Evolutionary conservation across 495 filamentous ascomycete genomes (phyloP).

Genomic region (Podospora australis): DNA sequence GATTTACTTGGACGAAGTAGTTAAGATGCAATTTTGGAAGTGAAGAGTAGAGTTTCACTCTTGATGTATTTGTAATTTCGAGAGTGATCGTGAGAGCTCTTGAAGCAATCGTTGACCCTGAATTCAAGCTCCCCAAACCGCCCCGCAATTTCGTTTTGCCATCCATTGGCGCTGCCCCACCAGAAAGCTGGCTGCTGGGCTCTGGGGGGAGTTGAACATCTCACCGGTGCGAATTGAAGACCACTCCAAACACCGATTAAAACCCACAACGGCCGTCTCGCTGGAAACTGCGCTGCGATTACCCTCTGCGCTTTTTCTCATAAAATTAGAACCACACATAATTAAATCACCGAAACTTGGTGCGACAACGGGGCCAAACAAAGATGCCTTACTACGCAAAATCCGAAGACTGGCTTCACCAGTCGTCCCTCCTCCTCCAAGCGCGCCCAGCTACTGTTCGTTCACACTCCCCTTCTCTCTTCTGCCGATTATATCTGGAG

Average conservation of each 20-base stretch:
- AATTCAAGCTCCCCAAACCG: neutral
- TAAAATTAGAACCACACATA: neutral
- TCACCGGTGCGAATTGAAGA: too few species aligned
- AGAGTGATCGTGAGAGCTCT: too few species aligned
- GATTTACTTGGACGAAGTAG: too few species aligned
- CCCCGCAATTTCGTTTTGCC: neutral
- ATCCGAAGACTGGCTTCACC: constrained; percentile 48
- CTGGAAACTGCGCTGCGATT: neutral
- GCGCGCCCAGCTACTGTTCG: constrained; percentile 43
- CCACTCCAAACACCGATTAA: too few species aligned
- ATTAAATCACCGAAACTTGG: constrained; percentile 1
- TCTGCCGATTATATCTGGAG: neutral
- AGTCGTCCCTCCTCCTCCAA: constrained; percentile 42
- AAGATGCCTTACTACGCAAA: constrained; percentile 48
- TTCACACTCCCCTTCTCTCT: constrained; percentile 4
- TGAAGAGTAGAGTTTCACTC: too few species aligned
- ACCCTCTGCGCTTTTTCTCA: neutral
- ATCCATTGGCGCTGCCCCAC: neutral
- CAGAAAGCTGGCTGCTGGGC: neutral
- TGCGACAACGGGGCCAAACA: constrained; percentile 2
- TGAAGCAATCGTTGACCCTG: too few species aligned
- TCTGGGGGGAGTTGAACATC: neutral
- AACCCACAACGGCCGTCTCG: neutral
- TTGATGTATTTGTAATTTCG: too few species aligned
- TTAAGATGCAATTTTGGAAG: too few species aligned